A percentile compares a stretch with the other conserved stretches of the same genome.
phyloP scores from a whole-genome alignment of 2,329 filamentous ascomycete species.

The Fusarium aywerte region DNA sequence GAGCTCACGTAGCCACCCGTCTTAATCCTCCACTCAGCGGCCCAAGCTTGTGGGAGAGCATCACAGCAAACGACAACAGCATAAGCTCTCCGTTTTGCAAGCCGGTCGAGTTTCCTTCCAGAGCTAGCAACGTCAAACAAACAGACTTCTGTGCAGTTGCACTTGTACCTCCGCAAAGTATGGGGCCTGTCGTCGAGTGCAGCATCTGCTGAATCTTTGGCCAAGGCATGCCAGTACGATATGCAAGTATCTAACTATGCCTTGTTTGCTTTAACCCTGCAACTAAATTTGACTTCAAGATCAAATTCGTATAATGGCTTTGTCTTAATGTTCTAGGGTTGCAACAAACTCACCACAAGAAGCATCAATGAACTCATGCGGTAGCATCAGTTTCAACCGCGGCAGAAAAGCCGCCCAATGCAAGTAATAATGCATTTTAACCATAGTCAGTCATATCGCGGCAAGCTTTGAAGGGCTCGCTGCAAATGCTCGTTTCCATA shows the following conservation, averaged over 20 bases:
- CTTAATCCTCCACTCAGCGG: background rate
- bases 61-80: background rate
- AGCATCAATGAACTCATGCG: background rate
- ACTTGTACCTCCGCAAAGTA: conserved; percentile 19
- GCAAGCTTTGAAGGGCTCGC: background rate
- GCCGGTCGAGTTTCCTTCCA: conserved; percentile 3
- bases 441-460: background rate
- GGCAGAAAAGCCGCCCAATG: background rate
- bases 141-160: conserved; percentile 11
- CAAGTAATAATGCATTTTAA: background rate
- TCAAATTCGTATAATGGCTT: too few relatives aligned
- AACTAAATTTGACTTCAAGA: background rate
- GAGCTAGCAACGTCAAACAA: conserved; percentile 2
- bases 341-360: background rate
- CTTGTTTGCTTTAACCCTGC: background rate
- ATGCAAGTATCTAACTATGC: conserved; percentile 5
- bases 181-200: conserved; percentile 11
- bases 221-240: conserved; percentile 4
- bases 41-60: background rate
- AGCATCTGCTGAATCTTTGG: conserved; percentile 24
- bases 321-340: background rate
- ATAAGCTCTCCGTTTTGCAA: background rate
- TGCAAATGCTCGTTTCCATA: too few relatives aligned
- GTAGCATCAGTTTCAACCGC: background rate
- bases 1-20: conserved; percentile 31